phyloP scores from a whole-genome alignment of 495 filamentous ascomycete genomes.

The Annulohypoxylon stygium region DNA sequence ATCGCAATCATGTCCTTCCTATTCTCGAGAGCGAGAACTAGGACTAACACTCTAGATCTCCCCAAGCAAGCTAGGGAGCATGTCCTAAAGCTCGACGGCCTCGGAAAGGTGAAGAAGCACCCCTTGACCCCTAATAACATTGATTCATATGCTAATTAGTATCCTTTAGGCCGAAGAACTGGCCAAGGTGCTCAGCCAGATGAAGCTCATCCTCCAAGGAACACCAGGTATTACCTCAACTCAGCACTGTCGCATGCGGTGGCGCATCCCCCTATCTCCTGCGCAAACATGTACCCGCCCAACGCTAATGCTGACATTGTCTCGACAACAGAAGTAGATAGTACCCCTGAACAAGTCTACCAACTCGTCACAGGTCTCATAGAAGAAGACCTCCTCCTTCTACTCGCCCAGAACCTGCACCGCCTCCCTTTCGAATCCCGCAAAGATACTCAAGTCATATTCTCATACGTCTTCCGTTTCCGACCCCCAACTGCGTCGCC shows the following conservation, averaged over 20 bases:
- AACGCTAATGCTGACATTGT: constrained; percentile 8
- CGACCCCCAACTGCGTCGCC: constrained; percentile 69
- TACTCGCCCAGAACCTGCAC: constrained; percentile 82
- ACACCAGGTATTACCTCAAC: constrained; percentile 72
- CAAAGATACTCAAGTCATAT: constrained; percentile 90
- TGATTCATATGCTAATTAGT: constrained; percentile 8
- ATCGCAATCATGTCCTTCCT: constrained; percentile 84
- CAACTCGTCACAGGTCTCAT: constrained; percentile 83
- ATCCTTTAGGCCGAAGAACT: constrained; percentile 73
- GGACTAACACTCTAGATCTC: constrained; percentile 65
- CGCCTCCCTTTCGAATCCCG: constrained; percentile 92
- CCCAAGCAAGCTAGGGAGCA: constrained; percentile 68
- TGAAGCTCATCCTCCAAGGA: constrained; percentile 86
- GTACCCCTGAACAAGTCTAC: constrained; percentile 86
- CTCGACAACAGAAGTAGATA: constrained; percentile 76
- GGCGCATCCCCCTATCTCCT: constrained; percentile 13
- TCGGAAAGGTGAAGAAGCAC: constrained; percentile 62
- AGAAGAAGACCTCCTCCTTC: constrained; percentile 86
- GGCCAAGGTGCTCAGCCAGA: constrained; percentile 80
- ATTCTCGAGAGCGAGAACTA: constrained; percentile 78
- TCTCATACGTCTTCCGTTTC: constrained; percentile 89
- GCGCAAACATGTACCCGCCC: constrained; percentile 16
- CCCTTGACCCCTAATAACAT: not conserved
- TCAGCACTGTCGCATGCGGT: constrained; percentile 8
- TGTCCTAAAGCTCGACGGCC: constrained; percentile 67